Evolutionary conservation across 306 rosid species (phyloP).

Genomic region (Macrotyloma uniflorum): DNA sequence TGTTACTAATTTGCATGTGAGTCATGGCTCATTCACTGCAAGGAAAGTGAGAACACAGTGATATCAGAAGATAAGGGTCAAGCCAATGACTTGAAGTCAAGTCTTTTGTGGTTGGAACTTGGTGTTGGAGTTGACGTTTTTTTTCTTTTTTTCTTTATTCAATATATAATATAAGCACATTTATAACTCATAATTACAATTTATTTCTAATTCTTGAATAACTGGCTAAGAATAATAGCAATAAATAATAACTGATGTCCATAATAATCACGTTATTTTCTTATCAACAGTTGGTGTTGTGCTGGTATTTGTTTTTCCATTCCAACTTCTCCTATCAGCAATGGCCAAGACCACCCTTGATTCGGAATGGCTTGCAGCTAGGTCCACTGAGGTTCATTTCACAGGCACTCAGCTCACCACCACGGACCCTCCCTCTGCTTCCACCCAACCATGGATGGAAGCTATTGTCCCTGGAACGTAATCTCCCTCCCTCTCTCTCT

Average conservation of each 20-base stretch:
- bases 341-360: conserved; percentile 60
- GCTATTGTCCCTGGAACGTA: conserved; percentile 93
- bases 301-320: neutral
- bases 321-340: neutral
- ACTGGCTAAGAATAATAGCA: too few relatives aligned
- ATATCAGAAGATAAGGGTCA: neutral
- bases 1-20: too few relatives aligned
- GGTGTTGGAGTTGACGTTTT: neutral
- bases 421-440: conserved; percentile 68
- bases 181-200: too few relatives aligned
- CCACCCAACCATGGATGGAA: conserved; percentile 77
- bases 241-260: too few relatives aligned
- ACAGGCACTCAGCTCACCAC: conserved; percentile 85
- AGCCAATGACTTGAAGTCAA: neutral
- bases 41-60: neutral
- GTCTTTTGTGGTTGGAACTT: neutral
- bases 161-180: too few relatives aligned
- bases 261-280: too few relatives aligned
- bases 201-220: too few relatives aligned
- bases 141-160: too few relatives aligned
- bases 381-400: conserved; percentile 64
- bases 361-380: conserved; percentile 88
- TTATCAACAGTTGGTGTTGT: too few relatives aligned
- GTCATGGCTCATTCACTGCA: neutral
- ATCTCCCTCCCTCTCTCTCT: conserved; percentile 29